Conservation (phyloP, 129 eudicot genomes). For the Oenanthe sinensis region DNA sequence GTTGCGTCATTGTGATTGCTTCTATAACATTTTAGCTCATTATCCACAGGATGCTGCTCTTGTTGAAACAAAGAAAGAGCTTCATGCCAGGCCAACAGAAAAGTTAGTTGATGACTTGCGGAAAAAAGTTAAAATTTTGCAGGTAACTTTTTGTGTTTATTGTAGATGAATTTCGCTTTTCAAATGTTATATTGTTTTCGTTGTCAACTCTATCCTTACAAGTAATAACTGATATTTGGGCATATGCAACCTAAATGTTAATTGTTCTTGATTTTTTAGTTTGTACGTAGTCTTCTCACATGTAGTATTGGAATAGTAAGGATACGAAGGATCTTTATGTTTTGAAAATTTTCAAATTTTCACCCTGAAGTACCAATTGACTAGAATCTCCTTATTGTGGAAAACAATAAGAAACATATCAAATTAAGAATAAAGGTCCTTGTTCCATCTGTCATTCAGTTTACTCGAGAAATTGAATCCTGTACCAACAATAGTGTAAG, state of each 20-base stretch:
- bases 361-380: not conserved
- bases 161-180: not conserved
- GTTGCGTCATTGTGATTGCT: not conserved
- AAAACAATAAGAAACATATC: not conserved
- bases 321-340: not conserved
- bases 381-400: not conserved
- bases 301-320: not conserved
- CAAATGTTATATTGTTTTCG: not conserved
- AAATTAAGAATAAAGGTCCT: not conserved
- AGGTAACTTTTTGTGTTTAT: constrained; percentile 32
- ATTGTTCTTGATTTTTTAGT: too few relatives aligned
- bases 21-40: constrained; percentile 7
- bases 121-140: constrained; percentile 89
- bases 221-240: not conserved
- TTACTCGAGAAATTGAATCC: not conserved
- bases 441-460: not conserved
- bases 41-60: constrained; percentile 69
- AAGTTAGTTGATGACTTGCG: constrained; percentile 87
- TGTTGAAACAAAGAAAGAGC: constrained; percentile 70
- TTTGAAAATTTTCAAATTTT: not conserved
- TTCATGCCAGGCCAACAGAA: constrained; percentile 74
- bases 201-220: not conserved
- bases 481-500: not conserved
- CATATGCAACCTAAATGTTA: not conserved
- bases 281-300: not conserved